A percentile compares a stretch with the other conserved stretches of the same genome.
These are phyloP conservation scores for Tulasnella sp. DNA, from an alignment of 768 basidiomycete genomes.

Conservation along the genomic window DNA sequence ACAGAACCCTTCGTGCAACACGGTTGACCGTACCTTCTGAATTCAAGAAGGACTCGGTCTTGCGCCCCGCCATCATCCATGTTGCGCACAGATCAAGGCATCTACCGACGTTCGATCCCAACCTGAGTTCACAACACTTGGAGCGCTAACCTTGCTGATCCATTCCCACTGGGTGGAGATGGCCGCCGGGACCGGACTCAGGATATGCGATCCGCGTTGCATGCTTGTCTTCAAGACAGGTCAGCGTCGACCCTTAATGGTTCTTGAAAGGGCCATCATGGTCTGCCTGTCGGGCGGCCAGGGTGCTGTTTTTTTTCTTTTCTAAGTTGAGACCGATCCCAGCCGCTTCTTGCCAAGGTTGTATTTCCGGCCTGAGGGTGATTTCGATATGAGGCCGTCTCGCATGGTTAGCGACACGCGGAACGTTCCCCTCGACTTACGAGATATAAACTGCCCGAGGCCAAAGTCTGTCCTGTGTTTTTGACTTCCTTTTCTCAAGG, in stretches of 20 bases:
- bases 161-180: not conserved
- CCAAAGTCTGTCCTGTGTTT: too few relatives aligned
- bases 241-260: not conserved
- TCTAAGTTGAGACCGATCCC: not conserved
- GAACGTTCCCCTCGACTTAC: too few relatives aligned
- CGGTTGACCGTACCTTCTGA: not conserved
- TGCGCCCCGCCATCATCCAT: not conserved
- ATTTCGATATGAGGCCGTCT: too few relatives aligned
- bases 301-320: not conserved
- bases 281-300: not conserved
- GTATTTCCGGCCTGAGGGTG: not conserved
- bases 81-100: not conserved
- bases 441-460: too few relatives aligned
- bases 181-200: not conserved
- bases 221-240: not conserved
- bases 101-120: not conserved
- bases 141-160: not conserved
- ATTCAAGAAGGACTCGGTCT: not conserved
- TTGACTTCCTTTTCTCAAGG: too few relatives aligned
- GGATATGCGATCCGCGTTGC: not conserved
- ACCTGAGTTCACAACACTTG: not conserved
- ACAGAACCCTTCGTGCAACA: not conserved
- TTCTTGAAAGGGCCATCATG: not conserved
- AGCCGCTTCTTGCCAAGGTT: not conserved
- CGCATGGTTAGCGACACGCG: too few relatives aligned